Evolutionary conservation across 768 basidiomycete species (phyloP), one percentile per base, ranked within the genome.

Genomic region (Mycena galericulata): DNA sequence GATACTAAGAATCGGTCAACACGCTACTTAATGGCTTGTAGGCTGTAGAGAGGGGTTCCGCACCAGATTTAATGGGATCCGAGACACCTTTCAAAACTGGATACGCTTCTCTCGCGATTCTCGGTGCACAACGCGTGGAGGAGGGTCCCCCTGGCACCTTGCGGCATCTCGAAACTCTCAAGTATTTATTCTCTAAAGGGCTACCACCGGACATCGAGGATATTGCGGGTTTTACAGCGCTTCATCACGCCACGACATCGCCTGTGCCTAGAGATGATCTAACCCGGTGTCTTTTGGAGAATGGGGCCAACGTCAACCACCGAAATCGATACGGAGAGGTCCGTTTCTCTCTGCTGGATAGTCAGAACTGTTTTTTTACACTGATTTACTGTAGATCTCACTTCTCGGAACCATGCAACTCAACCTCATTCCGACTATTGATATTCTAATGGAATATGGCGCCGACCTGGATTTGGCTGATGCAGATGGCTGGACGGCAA

Each of bases 251-350:
- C 0, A 81, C 82, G 10, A 80, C 79, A 7, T 75, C 77, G 0
- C 61, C 46, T 0, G 22, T 50, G 2, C 73, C 77, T 0, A 71
- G 78, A 29, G 47, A 75, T 10, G 77, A 79, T 14, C 73, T 87
- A 22, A 75, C 78, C 0, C 80, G 80, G 17, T 66, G 77, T 18
- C 76, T 90, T 26, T 65, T 89, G n/a, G 75, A 80, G 61, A 75
- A 77, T 15, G 86, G 85, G 3, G 88, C 87, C 5, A 79, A 88
- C 65, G 80, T 84, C 10, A 83, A 90, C 69, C 78, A 80, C 8
- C 86, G 80, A 67, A 85, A 85, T 55, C 81, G 82, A 17, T 87
- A 84, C 61, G 88, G 88, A 1, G 82, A 81, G 60, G 81, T 85
- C 0, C 75, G 40, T 63, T 10, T 26, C 49, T n/a, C 36, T 27